Evolutionary conservation across 345 rosid species (phyloP).

Genomic region (Eucalyptus leucophloia): DNA sequence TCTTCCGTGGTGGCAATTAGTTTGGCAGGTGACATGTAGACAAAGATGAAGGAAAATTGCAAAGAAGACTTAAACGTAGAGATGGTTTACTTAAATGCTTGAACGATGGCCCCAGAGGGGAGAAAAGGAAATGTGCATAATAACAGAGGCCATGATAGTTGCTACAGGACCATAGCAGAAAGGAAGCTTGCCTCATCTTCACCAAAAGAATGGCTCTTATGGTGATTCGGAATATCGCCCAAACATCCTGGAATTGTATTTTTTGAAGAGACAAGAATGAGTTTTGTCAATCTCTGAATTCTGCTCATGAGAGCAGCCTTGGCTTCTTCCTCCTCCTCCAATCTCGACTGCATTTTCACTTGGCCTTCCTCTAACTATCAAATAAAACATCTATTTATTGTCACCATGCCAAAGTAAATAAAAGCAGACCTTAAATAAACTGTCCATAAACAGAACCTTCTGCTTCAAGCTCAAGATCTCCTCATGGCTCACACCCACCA

Average conservation of each 20-base stretch:
- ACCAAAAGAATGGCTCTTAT: slow-evolving; percentile 53
- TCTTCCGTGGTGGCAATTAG: not conserved
- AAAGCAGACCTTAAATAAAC: not conserved
- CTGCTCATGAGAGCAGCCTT: slow-evolving; percentile 99
- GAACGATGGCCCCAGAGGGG: not conserved
- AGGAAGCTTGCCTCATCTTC: slow-evolving; percentile 65
- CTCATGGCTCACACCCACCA: slow-evolving; percentile 87
- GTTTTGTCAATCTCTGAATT: slow-evolving; percentile 95
- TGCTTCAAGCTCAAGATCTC: slow-evolving; percentile 85
- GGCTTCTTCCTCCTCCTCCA: slow-evolving; percentile 99
- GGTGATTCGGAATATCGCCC: slow-evolving; percentile 57
- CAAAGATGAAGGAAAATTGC: not conserved
- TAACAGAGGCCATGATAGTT: not conserved
- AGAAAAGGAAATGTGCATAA: not conserved
- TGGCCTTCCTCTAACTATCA: slow-evolving; percentile 96
- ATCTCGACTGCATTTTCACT: slow-evolving; percentile 97
- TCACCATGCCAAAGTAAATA: not conserved
- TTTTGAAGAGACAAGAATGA: slow-evolving; percentile 95
- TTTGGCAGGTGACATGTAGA: not conserved
- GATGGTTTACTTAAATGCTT: not conserved
- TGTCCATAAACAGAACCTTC: slow-evolving; percentile 44
- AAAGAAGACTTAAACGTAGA: not conserved
- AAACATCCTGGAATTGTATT: slow-evolving; percentile 62
- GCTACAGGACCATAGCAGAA: not conserved
- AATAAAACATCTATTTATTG: not conserved